Evolutionary conservation across 306 rosid genomes (phyloP).

Genomic region (Lagenaria siceraria): DNA sequence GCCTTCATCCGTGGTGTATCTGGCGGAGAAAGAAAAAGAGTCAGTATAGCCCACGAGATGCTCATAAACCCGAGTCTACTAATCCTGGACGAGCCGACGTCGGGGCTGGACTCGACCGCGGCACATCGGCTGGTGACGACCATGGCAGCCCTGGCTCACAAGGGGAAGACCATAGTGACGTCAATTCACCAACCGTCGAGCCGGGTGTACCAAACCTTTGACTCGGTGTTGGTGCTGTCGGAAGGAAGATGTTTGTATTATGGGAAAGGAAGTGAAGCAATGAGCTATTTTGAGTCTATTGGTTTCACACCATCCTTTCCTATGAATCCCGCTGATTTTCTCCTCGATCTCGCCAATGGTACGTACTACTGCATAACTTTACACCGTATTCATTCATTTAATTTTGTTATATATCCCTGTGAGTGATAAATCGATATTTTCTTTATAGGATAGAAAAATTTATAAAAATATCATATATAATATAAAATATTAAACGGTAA

Average conservation of each 20-base stretch:
- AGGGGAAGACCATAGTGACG: conserved; percentile 67
- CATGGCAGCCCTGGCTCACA: conserved; percentile 43
- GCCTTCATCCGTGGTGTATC: conserved; percentile 70
- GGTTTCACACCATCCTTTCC: conserved; percentile 66
- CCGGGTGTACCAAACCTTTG: conserved; percentile 65
- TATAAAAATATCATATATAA: too few species aligned
- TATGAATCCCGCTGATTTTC: conserved; percentile 83
- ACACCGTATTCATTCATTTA: too few species aligned
- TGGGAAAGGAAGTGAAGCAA: conserved; percentile 55
- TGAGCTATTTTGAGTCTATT: conserved; percentile 50
- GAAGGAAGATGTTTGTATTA: conserved; percentile 61
- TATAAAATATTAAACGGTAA: too few species aligned
- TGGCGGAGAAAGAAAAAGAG: conserved; percentile 83
- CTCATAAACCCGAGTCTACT: conserved; percentile 55
- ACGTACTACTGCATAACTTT: conserved; percentile 10
- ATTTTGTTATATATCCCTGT: too few species aligned
- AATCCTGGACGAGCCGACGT: conserved; percentile 78
- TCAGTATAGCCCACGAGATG: conserved; percentile 84
- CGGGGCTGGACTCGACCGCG: conserved; percentile 81
- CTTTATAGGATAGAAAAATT: too few species aligned
- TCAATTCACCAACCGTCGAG: conserved; percentile 93
- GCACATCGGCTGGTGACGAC: conserved; percentile 52
- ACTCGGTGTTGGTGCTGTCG: conserved; percentile 42
- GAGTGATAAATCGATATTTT: too few species aligned
- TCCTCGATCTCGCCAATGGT: conserved; percentile 95